Conservation (phyloP, 176 grass and related monocot genomes). For the Themeda triandra region DNA sequence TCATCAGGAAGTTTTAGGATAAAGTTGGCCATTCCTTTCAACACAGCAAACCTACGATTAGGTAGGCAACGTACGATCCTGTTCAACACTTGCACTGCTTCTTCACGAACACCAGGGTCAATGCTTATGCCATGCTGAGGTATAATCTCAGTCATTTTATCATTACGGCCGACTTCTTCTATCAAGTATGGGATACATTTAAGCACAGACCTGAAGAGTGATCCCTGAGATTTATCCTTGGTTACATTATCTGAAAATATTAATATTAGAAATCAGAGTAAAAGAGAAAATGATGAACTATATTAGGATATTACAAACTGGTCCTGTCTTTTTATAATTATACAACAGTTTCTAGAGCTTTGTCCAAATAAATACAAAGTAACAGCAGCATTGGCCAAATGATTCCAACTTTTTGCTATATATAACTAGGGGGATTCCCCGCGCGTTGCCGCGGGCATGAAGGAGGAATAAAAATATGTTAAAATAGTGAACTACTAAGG, state of each 20-base stretch:
- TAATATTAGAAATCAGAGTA: constrained; percentile 24
- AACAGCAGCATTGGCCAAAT: constrained; percentile 4
- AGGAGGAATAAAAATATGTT: too few relatives aligned
- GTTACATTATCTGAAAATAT: constrained; percentile 74
- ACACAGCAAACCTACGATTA: constrained; percentile 87
- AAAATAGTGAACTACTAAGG: too few relatives aligned
- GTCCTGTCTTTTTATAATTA: neutral
- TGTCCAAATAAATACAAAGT: constrained; percentile 16
- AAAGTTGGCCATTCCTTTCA: constrained; percentile 98
- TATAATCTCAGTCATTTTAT: constrained; percentile 96
- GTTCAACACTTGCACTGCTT: constrained; percentile 92
- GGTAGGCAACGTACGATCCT: constrained; percentile 84
- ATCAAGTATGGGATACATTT: constrained; percentile 98
- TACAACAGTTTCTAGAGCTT: neutral
- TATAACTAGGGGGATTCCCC: too few relatives aligned
- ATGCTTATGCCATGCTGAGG: constrained; percentile 97
- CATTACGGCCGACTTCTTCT: constrained; percentile 85
- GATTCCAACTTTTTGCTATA: neutral
- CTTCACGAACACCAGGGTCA: constrained; percentile 94
- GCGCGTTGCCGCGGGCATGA: too few relatives aligned
- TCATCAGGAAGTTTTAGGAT: constrained; percentile 98
- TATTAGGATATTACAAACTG: neutral
- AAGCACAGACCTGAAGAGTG: constrained; percentile 93
- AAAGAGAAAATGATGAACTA: neutral
- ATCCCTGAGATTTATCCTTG: constrained; percentile 94